Percentiles rank a stretch among this genome's conserved stretches.
Evolutionary conservation across 345 rosid genomes (phyloP).

Genomic region (Salix brachista): DNA sequence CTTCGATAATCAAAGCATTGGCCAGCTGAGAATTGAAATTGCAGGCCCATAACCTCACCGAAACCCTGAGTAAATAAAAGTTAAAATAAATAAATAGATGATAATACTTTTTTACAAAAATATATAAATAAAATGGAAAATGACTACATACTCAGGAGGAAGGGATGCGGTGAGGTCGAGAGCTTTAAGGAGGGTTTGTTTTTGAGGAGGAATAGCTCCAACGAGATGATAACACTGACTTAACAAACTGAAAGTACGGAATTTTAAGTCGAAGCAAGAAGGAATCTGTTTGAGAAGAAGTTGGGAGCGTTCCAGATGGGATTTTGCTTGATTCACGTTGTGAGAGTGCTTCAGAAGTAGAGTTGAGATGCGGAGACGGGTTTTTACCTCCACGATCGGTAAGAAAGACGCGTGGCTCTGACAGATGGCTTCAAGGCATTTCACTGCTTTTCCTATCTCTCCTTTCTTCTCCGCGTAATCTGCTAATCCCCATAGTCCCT

Average conservation of each 20-base stretch:
- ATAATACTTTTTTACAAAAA: neutral
- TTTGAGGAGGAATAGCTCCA: constrained; percentile 79
- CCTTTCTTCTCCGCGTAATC: constrained; percentile 71
- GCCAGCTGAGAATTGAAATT: constrained; percentile 98
- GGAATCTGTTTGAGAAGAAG: constrained; percentile 72
- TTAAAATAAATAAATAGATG: neutral
- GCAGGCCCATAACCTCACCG: constrained; percentile 76
- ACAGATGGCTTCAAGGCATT: constrained; percentile 90
- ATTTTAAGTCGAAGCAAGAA: constrained; percentile 81
- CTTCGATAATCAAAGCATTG: constrained; percentile 71
- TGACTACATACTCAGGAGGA: constrained; percentile 29
- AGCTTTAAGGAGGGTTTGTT: constrained; percentile 68
- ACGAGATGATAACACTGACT: constrained; percentile 91
- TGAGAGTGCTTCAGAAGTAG: constrained; percentile 82
- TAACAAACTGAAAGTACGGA: constrained; percentile 67
- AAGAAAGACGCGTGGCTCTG: constrained; percentile 66
- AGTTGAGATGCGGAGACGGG: constrained; percentile 75
- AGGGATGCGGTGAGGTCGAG: constrained; percentile 56
- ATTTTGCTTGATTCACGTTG: constrained; percentile 76
- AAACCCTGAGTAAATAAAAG: constrained; percentile 24
- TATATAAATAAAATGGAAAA: neutral
- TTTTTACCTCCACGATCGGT: constrained; percentile 80
- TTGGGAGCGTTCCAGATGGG: constrained; percentile 86
- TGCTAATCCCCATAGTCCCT: constrained; percentile 91
- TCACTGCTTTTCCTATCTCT: constrained; percentile 66